These are phyloP conservation scores for Mycena amicta DNA, from an alignment of 768 basidiomycete species.

Conservation along the genomic window DNA sequence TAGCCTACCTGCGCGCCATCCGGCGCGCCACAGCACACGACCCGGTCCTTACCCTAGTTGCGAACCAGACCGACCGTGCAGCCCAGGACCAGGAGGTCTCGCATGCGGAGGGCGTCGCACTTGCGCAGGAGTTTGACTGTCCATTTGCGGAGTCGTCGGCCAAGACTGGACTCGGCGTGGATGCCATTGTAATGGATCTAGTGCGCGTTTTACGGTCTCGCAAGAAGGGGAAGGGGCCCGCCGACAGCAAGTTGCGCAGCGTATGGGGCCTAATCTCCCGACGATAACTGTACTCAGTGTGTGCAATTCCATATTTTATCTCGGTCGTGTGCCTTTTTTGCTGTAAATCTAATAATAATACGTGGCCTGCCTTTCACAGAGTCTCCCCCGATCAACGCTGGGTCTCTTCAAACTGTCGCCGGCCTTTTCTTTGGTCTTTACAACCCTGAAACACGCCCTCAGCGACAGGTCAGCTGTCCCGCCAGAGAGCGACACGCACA, in stretches of 20 bases:
- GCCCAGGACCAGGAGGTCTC: conserved; percentile 22
- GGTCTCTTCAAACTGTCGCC: too few relatives aligned
- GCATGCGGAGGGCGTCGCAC: conserved; percentile 10
- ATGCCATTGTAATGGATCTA: conserved; percentile 5
- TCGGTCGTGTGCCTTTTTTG: neutral
- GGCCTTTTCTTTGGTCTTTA: too few relatives aligned
- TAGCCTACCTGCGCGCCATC: conserved; percentile 17
- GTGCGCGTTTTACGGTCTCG: conserved; percentile 15
- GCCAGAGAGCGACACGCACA: conserved; percentile 7
- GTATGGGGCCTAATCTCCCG: conserved; percentile 9
- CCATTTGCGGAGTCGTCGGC: conserved; percentile 15
- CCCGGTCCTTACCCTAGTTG: conserved; percentile 16
- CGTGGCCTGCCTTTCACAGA: neutral
- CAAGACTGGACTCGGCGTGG: conserved; percentile 17
- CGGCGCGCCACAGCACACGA: conserved; percentile 15
- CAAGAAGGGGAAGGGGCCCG: neutral
- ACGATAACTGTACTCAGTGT: too few relatives aligned
- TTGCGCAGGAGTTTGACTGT: conserved; percentile 20
- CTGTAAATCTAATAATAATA: neutral
- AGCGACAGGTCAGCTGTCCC: neutral
- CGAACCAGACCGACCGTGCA: conserved; percentile 20
- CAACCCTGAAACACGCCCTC: too few relatives aligned
- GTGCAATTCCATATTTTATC: too few relatives aligned
- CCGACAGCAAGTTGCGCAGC: neutral
- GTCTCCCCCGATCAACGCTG: neutral